Evolutionary conservation across 345 rosid species (phyloP), one percentile per base, ranked within the genome.

Genomic region (Salix exigua): DNA sequence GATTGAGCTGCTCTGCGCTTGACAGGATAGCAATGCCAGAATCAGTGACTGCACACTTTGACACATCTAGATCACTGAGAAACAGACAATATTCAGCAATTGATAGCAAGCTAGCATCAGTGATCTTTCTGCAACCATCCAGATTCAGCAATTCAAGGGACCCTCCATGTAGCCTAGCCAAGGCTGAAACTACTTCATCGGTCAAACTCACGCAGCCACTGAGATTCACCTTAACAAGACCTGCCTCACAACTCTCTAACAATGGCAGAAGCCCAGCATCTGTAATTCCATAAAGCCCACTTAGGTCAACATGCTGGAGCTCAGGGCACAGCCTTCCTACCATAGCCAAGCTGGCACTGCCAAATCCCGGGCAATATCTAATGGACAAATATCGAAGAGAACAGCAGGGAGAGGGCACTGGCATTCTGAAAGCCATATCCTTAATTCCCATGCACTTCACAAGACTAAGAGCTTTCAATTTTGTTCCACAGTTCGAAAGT

Each of bases 151-250:
- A 72, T 79, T 96, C 95, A 11, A 96, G 95, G 71, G 95, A 88
- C 83, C 85, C 82, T 19, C 97, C 91, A 30, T 91, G 95, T 72
- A 75, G 79, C 75, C 85, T 82, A 66, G 92, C 85, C 85, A 92
- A 79, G 44, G 89, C 81, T 44, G 85, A 84, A 79, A 89, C 83
- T 16, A 81, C 91, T 70, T 80, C 79, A 65, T 96, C 95, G 0
- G 94, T 89, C 90, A 96, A 79, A 78, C 82, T 88, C 80, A 87
- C 28, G 76, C 98, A 96, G n/a, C 89, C 92, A 38, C 86, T 88
- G 35, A 96, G 83, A 81, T 91, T 90, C 53, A 91, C 88, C 91
- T 94, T 92, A 68, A 87, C 89, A 50, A 96, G 90, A 73, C 96
- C 93, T 73, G 85, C 85, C 30, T 80, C 85, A 77, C 87, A 80